Evolutionary conservation across 1,284 basidiomycete genomes (phyloP), one percentile per base, ranked within the genome.

Genomic region (Malassezia pachydermatis): DNA sequence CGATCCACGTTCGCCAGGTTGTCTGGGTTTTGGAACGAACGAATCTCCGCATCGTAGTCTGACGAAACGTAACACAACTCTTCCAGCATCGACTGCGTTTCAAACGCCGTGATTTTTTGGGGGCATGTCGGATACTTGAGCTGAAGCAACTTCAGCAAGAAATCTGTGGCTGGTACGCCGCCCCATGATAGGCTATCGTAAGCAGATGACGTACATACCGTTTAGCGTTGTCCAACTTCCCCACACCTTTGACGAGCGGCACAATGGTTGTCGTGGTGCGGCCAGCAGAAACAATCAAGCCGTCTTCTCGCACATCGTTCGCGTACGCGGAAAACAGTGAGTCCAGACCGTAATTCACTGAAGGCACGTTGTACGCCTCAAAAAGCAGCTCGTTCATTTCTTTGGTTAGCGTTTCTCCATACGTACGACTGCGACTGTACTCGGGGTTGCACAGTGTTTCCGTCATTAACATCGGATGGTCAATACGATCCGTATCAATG

Each of bases 181-280:
- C 94, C 92, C 86, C 88, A 98, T 2, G 86, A 84, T 72, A 98
- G 86, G n/a, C n/a, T n/a, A n/a, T n/a, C n/a, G n/a, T n/a, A n/a
- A n/a, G n/a, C n/a, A n/a, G n/a, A n/a, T n/a, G n/a, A n/a, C n/a
- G n/a, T n/a, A n/a, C n/a, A n/a, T n/a, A n/a, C 58, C 60, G 56
- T 43, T 70, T 70, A 2, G 65, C 58, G 42, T 57, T 60, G 35
- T 57, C 58, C 27, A 71, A 51, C 16, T 65, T 46, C n/a, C 64
- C 63, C 28, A 56, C 62, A 5, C 58, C 60, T 9, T 44, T 53
- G 0, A 67, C 49, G 7, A 66, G 48, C 5, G 69, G 69, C n/a
- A 71, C 51, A 10, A 71, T 48, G 14, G 57, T 46, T 2, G 67
- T 71, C 44, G 57, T 63, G 5, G 54, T 53, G 1, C 55, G 54